These are phyloP conservation scores for Cordyceps fumosorosea DNA, from an alignment of 2,329 filamentous ascomycete genomes.

Conservation along the genomic window DNA sequence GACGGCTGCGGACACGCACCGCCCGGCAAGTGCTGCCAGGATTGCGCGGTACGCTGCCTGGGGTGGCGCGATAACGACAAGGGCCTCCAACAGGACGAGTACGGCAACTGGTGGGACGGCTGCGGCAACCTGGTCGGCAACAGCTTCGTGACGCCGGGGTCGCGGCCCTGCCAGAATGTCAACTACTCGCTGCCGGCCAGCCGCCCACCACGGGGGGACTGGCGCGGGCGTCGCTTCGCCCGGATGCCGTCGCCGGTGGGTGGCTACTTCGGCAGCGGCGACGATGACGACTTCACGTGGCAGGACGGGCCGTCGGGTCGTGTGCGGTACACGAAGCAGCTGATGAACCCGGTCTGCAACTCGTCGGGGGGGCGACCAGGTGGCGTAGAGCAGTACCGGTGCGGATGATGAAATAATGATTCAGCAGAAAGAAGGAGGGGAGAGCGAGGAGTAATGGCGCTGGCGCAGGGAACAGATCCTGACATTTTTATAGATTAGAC, in stretches of 20 bases:
- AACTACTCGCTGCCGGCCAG: background rate
- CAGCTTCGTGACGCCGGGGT: background rate
- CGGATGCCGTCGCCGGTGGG: background rate
- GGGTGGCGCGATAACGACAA: background rate
- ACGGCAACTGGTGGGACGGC: background rate
- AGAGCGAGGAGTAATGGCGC: background rate
- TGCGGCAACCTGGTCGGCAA: background rate
- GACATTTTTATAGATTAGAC: too few relatives aligned
- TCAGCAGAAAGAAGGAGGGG: background rate
- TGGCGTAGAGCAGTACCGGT: background rate
- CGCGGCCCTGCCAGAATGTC: background rate
- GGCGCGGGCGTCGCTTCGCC: background rate
- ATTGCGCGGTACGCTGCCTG: background rate
- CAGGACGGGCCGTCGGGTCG: background rate
- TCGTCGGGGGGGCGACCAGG: background rate
- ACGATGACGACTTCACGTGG: background rate
- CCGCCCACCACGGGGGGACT: background rate
- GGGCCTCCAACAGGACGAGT: background rate
- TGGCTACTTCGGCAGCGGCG: background rate
- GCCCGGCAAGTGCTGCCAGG: background rate
- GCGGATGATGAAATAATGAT: background rate
- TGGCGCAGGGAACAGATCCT: background rate
- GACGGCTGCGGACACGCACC: background rate
- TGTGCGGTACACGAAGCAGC: background rate
- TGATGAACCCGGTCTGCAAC: background rate